Evolutionary conservation across 306 rosid species (phyloP).

Genomic region (Prinsepia uniflora): DNA sequence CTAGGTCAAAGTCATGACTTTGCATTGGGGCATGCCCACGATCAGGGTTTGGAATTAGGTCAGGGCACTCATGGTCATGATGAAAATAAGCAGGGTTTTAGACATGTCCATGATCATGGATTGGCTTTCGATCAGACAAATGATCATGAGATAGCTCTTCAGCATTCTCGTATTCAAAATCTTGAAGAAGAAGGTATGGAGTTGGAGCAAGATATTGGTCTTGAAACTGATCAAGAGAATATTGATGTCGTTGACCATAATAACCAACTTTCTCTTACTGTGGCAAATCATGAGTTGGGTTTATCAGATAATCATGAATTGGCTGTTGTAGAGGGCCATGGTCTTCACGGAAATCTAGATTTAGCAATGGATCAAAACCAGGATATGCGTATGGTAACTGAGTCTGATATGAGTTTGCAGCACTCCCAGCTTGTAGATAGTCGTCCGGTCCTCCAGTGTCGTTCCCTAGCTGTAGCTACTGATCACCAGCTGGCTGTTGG

Average conservation of each 20-base stretch:
- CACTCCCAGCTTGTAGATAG: constrained; percentile 22
- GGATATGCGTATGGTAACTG: constrained; percentile 32
- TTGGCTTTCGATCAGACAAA: constrained; percentile 16
- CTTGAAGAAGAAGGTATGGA: constrained; percentile 29
- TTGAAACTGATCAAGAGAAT: constrained; percentile 27
- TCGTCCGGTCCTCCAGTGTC: constrained; percentile 38
- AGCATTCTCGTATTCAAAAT: constrained; percentile 25
- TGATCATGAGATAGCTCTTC: constrained; percentile 28
- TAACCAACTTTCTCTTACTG: constrained; percentile 20
- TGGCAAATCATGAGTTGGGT: constrained; percentile 29
- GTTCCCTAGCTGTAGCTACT: constrained; percentile 17
- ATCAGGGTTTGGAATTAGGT: constrained; percentile 29
- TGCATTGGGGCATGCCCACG: constrained; percentile 14
- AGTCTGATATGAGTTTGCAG: constrained; percentile 26
- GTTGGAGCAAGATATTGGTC: constrained; percentile 22
- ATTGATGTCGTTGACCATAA: constrained; percentile 23
- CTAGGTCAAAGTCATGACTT: constrained; percentile 15
- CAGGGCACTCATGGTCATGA: constrained; percentile 2
- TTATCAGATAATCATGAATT: constrained; percentile 38
- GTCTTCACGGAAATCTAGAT: constrained; percentile 38
- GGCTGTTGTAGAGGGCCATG: constrained; percentile 34
- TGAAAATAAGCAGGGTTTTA: constrained; percentile 14
- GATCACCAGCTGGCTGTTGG: constrained; percentile 39
- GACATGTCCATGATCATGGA: constrained; percentile 26
- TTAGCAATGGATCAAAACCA: constrained; percentile 38